A percentile compares a stretch with the other conserved stretches of the same genome.
phyloP scores from a whole-genome alignment of 2,329 filamentous ascomycete species.

The Neofusicoccum sp. region DNA sequence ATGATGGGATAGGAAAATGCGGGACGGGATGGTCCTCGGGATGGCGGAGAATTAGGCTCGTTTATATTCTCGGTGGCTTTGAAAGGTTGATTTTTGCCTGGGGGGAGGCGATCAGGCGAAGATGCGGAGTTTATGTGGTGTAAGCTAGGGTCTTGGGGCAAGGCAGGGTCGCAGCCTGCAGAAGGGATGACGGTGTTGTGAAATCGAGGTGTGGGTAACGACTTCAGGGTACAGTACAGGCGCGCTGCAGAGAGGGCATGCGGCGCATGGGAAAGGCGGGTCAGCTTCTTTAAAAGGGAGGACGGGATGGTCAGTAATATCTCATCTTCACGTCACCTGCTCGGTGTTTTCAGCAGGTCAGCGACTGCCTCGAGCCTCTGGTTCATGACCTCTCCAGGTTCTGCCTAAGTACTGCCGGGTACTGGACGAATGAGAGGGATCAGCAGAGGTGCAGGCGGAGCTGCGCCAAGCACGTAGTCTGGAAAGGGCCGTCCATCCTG shows the following conservation, averaged over 20 bases:
- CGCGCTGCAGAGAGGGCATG: not conserved
- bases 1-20: not conserved
- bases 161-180: not conserved
- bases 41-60: too few relatives aligned
- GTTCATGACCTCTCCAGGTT: not conserved
- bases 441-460: not conserved
- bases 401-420: not conserved
- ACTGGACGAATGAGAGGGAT: conserved; percentile 8
- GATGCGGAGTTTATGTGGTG: conserved; percentile 9
- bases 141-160: conserved; percentile 4
- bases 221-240: not conserved
- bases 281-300: not conserved
- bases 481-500: conserved; percentile 1
- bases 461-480: conserved; percentile 1
- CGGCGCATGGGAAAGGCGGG: not conserved
- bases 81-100: not conserved
- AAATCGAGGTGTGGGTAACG: not conserved
- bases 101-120: not conserved
- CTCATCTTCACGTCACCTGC: conserved; percentile 4
- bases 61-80: not conserved
- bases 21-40: too few relatives aligned
- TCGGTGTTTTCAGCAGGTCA: conserved; percentile 16
- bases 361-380: not conserved
- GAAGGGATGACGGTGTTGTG: not conserved
- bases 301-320: not conserved